Evolutionary conservation across 768 basidiomycete genomes (phyloP), one percentile per base, ranked within the genome.

Genomic region (Termitomyces sp.): DNA sequence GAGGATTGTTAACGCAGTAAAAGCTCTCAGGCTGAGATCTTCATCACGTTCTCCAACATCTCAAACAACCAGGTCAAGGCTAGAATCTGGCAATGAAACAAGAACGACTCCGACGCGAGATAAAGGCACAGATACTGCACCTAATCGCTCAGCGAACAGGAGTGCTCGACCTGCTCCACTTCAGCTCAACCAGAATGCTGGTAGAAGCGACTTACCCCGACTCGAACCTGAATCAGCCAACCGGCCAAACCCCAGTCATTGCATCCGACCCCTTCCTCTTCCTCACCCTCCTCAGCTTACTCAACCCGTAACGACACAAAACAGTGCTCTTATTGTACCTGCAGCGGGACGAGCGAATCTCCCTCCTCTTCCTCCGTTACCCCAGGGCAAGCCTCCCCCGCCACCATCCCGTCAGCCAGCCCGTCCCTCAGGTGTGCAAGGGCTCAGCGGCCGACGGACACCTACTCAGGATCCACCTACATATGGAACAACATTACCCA

Each of bases 1-100:
- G 8, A 81, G 92, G 66, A 89, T 99, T 49, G 66, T 93, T 19
- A 88, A 84, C 56, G 96, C 86, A 1, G 89, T 99, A 58, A 94
- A 94, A 67, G 67, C 74, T 5, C 76, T 98, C 16, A 76, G 95
- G 34, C 79, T 82, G 61, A 79, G 78, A 59, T 85, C 83, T 47
- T 67, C 61, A 39, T 63, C 64, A 2, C 61, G 66, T 32, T 45
- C 73, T 3, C 56, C 68, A 2, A 21, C 59, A 12, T 48, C 65
- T 21, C 27, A 67, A 30, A 56, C 65, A 57, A 56, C 61, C 34
- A 53, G 57, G 14, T 42, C 59, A 21, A 62, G 58, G 42, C 12
- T 59, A n/a, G 61, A 61, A 16, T 55, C 54, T 23, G 23, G 14
- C 6, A 34, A 43, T n/a, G 58, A 55, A 39, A 52, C 51, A 14